phyloP scores from a whole-genome alignment of 1,284 basidiomycete genomes.

The Malassezia sp. region DNA sequence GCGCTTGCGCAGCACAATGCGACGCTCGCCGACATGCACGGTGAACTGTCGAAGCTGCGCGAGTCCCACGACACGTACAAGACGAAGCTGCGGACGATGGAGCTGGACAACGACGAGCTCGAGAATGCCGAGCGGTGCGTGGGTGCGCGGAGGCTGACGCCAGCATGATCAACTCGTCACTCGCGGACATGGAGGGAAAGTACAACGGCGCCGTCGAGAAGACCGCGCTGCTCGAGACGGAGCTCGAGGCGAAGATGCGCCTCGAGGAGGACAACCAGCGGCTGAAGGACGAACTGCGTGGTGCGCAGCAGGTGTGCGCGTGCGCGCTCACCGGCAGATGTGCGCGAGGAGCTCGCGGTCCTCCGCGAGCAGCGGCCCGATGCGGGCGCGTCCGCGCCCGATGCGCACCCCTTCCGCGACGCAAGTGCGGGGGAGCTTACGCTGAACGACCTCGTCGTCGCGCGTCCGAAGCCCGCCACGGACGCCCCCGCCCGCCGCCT shows the following conservation, averaged over 20 bases:
- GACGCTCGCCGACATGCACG: constrained; percentile 29
- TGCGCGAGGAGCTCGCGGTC: constrained; percentile 71
- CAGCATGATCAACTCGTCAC: constrained; percentile 70
- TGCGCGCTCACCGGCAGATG: no score
- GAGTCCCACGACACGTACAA: constrained; percentile 42
- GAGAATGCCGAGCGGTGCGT: constrained; percentile 40
- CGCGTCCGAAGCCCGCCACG: neutral
- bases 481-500: constrained; percentile 8
- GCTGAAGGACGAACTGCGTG: constrained; percentile 80
- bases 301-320: constrained; percentile 74
- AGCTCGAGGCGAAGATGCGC: constrained; percentile 78
- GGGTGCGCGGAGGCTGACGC: constrained; percentile 31
- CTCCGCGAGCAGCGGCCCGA: constrained; percentile 55
- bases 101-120: constrained; percentile 44
- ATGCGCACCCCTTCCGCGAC: neutral
- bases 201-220: constrained; percentile 87
- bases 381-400: neutral
- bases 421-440: constrained; percentile 15
- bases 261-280: constrained; percentile 86
- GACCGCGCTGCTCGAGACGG: constrained; percentile 91
- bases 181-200: constrained; percentile 79
- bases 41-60: constrained; percentile 27
- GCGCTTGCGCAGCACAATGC: constrained; percentile 36
- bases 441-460: constrained; percentile 15
- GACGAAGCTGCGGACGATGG: constrained; percentile 39